Conservation (phyloP, 441 rosid genomes). For the Euphorbia schlechtendalii region DNA sequence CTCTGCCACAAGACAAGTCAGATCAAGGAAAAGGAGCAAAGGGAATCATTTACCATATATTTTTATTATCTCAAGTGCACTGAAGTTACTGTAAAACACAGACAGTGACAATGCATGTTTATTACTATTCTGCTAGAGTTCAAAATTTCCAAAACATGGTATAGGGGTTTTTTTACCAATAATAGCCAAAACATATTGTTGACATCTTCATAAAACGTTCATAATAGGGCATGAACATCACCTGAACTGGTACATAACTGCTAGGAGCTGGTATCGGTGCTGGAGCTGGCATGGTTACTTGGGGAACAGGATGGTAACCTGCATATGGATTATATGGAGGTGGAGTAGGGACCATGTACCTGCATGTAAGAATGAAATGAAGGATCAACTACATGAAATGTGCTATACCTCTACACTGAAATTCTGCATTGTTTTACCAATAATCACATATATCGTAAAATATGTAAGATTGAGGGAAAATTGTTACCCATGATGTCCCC, state of each 20-base stretch:
- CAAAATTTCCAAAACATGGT: background rate
- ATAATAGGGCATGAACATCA: conserved; percentile 24
- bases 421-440: too few species aligned
- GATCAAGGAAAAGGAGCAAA: background rate
- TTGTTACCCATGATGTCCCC: conserved; percentile 91
- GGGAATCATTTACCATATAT: background rate
- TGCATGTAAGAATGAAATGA: conserved; percentile 21
- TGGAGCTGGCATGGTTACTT: conserved; percentile 61
- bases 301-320: conserved; percentile 66
- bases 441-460: background rate
- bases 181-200: too few species aligned
- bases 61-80: background rate
- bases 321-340: conserved; percentile 92
- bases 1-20: background rate
- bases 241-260: conserved; percentile 95
- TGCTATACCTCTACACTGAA: background rate
- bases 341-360: conserved; percentile 84
- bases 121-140: background rate
- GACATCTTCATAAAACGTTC: too few species aligned
- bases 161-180: too few species aligned
- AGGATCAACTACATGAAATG: background rate
- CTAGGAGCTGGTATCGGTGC: conserved; percentile 80
- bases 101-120: background rate
- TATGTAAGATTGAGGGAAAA: background rate
- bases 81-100: background rate